Percentiles rank a stretch among this genome's conserved stretches.
Conservation (phyloP, 2,329 filamentous ascomycete species). For the Xylariaceae sp. region DNA sequence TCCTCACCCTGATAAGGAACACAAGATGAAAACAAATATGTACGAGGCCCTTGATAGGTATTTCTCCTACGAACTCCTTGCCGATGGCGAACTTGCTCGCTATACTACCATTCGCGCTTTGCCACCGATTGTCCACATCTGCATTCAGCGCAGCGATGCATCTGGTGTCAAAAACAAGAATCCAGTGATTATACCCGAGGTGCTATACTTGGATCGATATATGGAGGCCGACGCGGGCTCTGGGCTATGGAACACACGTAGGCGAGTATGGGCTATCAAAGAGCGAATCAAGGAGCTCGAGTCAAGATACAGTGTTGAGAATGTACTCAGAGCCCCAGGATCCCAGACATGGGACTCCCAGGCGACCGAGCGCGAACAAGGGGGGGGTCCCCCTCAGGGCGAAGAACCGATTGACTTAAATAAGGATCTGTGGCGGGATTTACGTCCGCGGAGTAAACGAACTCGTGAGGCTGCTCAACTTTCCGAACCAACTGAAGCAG, state of each 20-base stretch:
- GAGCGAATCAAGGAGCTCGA: slow-evolving; percentile 49
- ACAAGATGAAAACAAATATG: slow-evolving; percentile 52
- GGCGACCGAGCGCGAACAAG: not conserved
- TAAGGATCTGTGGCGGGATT: slow-evolving; percentile 15
- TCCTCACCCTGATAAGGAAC: slow-evolving; percentile 45
- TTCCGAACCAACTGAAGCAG: slow-evolving; percentile 3
- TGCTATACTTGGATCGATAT: slow-evolving; percentile 83
- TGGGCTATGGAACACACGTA: slow-evolving; percentile 58
- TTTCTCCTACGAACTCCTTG: slow-evolving; percentile 75
- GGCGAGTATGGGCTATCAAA: slow-evolving; percentile 72
- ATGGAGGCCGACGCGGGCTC: slow-evolving; percentile 63
- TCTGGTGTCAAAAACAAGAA: slow-evolving; percentile 72
- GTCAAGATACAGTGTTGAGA: slow-evolving; percentile 6
- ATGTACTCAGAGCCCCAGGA: slow-evolving; percentile 2
- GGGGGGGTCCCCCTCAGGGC: not conserved
- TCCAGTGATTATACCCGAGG: slow-evolving; percentile 73
- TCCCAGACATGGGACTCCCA: slow-evolving; percentile 1
- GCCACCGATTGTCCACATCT: slow-evolving; percentile 82
- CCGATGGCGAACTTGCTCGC: slow-evolving; percentile 56
- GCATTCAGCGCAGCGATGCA: slow-evolving; percentile 77
- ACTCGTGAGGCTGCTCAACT: slow-evolving; percentile 4
- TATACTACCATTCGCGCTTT: slow-evolving; percentile 71
- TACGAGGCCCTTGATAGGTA: slow-evolving; percentile 81
- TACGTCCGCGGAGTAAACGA: slow-evolving; percentile 17
- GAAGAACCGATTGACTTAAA: slow-evolving; percentile 11